Percentiles rank a stretch among this genome's conserved stretches.
Evolutionary conservation across 352 stramenopile species (phyloP).

Genomic region (Phytopythium oedochilum): DNA sequence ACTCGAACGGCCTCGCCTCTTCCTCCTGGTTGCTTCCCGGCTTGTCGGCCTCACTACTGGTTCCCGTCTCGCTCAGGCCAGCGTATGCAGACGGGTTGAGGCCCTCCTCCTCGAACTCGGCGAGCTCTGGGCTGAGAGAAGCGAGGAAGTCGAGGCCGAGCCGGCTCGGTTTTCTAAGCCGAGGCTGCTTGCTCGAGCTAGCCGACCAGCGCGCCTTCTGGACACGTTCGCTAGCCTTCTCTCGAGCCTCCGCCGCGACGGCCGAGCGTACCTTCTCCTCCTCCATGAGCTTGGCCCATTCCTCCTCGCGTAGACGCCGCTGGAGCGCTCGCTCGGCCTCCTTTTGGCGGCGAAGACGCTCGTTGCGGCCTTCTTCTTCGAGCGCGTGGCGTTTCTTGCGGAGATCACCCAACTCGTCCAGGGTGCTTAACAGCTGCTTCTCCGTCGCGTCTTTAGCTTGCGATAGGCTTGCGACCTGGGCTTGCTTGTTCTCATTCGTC

Average conservation of each 20-base stretch:
- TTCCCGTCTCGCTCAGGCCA: not conserved
- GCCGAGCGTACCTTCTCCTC: slow-evolving; percentile 43
- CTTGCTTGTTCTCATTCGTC: slow-evolving; percentile 13
- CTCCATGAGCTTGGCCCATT: slow-evolving; percentile 40
- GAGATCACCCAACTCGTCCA: slow-evolving; percentile 15
- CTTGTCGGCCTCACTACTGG: not conserved
- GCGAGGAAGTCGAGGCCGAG: slow-evolving; percentile 8
- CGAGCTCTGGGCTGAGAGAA: slow-evolving; percentile 32
- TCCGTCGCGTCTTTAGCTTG: slow-evolving; percentile 27
- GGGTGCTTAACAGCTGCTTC: slow-evolving; percentile 22
- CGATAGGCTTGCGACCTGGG: slow-evolving; percentile 18
- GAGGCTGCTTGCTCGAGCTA: slow-evolving; percentile 16
- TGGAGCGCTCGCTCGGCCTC: slow-evolving; percentile 45
- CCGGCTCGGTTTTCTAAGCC: not conserved
- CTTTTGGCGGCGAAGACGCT: slow-evolving; percentile 34
- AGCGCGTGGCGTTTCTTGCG: slow-evolving; percentile 34
- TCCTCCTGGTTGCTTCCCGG: slow-evolving; percentile 4
- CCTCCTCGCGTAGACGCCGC: slow-evolving; percentile 36
- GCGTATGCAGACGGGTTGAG: slow-evolving; percentile 6
- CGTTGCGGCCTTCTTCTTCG: slow-evolving; percentile 34
- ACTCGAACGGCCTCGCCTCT: slow-evolving; percentile 9
- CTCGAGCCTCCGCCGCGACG: slow-evolving; percentile 35
- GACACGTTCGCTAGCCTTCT: slow-evolving; percentile 43
- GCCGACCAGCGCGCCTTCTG: slow-evolving; percentile 14
- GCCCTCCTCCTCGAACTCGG: slow-evolving; percentile 61